Evolutionary conservation across 257 asterid species (phyloP).

Genomic region (Anisodus acutangulus): DNA sequence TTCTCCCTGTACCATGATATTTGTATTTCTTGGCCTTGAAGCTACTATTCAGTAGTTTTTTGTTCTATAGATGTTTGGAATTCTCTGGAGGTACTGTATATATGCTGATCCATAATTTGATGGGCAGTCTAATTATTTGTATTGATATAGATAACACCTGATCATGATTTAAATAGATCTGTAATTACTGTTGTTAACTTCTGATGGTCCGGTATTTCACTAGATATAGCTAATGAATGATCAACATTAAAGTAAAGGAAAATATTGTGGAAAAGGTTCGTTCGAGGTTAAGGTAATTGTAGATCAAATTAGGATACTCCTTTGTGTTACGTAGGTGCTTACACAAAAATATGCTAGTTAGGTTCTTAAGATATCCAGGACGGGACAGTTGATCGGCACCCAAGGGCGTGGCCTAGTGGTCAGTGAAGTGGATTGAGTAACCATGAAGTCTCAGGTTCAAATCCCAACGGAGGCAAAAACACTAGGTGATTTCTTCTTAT

Average conservation of each 20-base stretch:
- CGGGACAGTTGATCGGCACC: not conserved
- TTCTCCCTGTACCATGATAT: constrained; percentile 21
- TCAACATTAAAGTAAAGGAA: not conserved
- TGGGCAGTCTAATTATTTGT: not conserved
- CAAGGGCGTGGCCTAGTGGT: no score
- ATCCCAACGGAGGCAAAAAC: no score
- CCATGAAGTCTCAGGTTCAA: no score
- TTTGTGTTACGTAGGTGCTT: no score
- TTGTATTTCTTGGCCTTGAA: not conserved
- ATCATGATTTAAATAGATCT: not conserved
- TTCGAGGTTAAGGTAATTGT: not conserved
- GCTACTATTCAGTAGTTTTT: not conserved
- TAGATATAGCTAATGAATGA: not conserved
- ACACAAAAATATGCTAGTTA: not conserved
- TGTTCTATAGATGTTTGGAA: not conserved
- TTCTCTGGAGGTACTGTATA: constrained; percentile 1
- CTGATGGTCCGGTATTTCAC: not conserved
- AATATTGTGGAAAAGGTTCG: not conserved
- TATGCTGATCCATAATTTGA: not conserved
- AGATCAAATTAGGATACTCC: not conserved
- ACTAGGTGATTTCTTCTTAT: no score
- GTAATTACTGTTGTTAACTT: not conserved
- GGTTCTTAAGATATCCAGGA: not conserved
- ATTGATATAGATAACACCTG: not conserved
- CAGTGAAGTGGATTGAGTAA: not conserved